Evolutionary conservation across 495 filamentous ascomycete species (phyloP).

Genomic region (Copromyces sp.): DNA sequence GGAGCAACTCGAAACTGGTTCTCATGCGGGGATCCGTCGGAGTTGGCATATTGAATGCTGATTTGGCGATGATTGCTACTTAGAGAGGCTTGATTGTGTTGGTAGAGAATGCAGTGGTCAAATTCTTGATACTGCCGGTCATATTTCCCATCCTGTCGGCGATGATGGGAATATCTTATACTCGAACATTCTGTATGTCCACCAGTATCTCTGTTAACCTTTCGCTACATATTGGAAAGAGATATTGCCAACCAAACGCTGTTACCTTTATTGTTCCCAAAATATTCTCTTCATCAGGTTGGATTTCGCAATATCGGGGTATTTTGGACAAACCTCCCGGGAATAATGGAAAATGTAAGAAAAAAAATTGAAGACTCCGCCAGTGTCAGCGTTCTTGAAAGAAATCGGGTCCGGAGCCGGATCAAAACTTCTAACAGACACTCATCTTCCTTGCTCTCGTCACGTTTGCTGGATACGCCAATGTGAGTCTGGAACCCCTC

Average conservation of each 20-base stretch:
- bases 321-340: not conserved
- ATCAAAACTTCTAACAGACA: not conserved
- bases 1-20: too few species aligned
- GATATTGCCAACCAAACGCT: not conserved
- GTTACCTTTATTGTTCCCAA: not conserved
- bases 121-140: not conserved
- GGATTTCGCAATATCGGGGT: not conserved
- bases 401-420: not conserved
- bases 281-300: not conserved
- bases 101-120: too few species aligned
- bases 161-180: not conserved
- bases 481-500: too few species aligned
- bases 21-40: too few species aligned
- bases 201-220: not conserved
- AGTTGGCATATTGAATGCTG: not conserved
- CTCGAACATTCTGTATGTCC: fast-evolving
- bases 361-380: not conserved
- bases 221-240: too few species aligned
- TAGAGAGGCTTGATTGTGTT: not conserved
- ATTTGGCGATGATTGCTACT: too few species aligned
- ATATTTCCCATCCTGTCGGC: not conserved
- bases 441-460: not conserved
- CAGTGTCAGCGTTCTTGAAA: not conserved
- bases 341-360: not conserved
- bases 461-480: not conserved